These are phyloP conservation scores for Malbranchea cinnamomea DNA, from an alignment of 2,329 filamentous ascomycete genomes.

Conservation along the genomic window DNA sequence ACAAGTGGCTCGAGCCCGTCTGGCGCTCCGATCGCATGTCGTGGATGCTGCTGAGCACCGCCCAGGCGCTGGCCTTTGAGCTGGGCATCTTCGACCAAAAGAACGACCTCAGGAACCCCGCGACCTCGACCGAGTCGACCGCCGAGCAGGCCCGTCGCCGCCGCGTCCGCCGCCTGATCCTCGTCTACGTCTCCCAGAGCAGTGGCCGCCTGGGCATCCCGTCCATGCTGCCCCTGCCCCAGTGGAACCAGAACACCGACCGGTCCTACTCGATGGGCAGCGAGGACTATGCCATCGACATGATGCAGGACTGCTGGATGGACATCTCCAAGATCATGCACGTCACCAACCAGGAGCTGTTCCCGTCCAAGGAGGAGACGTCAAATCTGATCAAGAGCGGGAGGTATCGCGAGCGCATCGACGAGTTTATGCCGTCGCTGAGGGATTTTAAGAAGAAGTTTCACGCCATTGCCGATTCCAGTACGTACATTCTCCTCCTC, in stretches of 20 bases:
- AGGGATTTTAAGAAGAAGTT: slow-evolving; percentile 69
- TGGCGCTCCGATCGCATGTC: slow-evolving; percentile 94
- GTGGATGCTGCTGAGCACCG: slow-evolving; percentile 92
- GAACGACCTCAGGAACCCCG: slow-evolving; percentile 52
- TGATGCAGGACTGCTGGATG: slow-evolving; percentile 72
- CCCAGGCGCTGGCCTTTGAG: slow-evolving; percentile 79
- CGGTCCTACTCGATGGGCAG: too few relatives aligned
- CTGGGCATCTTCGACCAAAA: slow-evolving; percentile 90
- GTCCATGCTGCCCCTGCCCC: slow-evolving; percentile 62
- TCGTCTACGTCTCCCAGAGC: slow-evolving; percentile 89
- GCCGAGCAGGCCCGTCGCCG: slow-evolving; percentile 61
- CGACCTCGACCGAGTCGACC: slow-evolving; percentile 32
- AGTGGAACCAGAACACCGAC: slow-evolving; percentile 27
- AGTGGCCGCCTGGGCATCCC: slow-evolving; percentile 84
- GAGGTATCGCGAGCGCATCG: slow-evolving; percentile 65
- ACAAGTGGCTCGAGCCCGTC: slow-evolving; percentile 91
- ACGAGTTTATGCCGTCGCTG: slow-evolving; percentile 66
- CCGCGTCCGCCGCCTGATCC: slow-evolving; percentile 69
- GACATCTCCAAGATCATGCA: slow-evolving; percentile 90
- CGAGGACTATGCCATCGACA: slow-evolving; percentile 33
- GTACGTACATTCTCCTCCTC: slow-evolving; percentile 15
- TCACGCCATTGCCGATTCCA: slow-evolving; percentile 47
- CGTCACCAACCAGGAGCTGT: slow-evolving; percentile 73
- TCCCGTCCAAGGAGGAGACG: slow-evolving; percentile 74
- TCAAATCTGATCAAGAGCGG: slow-evolving; percentile 78